These are phyloP conservation scores for Juglanconis juglandina DNA, from an alignment of 2,329 filamentous ascomycete species.

Conservation along the genomic window DNA sequence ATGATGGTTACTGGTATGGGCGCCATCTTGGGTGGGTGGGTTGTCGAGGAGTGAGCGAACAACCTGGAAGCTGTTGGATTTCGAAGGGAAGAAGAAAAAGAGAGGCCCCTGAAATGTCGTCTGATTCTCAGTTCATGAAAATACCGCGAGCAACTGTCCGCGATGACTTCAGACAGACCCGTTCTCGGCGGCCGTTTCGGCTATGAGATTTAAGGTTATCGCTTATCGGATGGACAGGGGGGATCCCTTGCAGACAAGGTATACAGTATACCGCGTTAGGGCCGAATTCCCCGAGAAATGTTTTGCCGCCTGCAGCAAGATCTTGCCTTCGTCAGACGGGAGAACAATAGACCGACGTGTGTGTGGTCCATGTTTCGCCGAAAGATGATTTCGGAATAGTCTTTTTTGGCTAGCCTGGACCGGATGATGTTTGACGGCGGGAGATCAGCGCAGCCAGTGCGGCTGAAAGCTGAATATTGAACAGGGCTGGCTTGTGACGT, in stretches of 20 bases:
- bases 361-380: too few species aligned
- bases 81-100: neutral
- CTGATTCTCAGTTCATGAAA: slow-evolving; percentile 15
- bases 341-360: too few species aligned
- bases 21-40: slow-evolving; percentile 43
- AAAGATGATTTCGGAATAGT: neutral
- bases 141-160: slow-evolving; percentile 5
- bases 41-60: neutral
- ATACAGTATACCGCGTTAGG: neutral
- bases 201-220: slow-evolving; percentile 20
- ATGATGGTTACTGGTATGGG: slow-evolving; percentile 90
- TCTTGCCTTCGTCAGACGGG: too few species aligned
- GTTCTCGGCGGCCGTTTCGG: slow-evolving; percentile 18
- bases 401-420: neutral
- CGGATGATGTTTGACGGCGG: neutral
- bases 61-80: neutral
- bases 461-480: neutral
- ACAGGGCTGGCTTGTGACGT: neutral
- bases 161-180: slow-evolving; percentile 2
- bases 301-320: neutral
- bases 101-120: slow-evolving; percentile 4
- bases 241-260: neutral
- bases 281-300: neutral
- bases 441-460: too few species aligned
- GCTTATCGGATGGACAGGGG: slow-evolving; percentile 3